Base-by-base conservation (phyloP, 1,139 yeast genomes). In the Debaryomyces robertsiae region DNA sequence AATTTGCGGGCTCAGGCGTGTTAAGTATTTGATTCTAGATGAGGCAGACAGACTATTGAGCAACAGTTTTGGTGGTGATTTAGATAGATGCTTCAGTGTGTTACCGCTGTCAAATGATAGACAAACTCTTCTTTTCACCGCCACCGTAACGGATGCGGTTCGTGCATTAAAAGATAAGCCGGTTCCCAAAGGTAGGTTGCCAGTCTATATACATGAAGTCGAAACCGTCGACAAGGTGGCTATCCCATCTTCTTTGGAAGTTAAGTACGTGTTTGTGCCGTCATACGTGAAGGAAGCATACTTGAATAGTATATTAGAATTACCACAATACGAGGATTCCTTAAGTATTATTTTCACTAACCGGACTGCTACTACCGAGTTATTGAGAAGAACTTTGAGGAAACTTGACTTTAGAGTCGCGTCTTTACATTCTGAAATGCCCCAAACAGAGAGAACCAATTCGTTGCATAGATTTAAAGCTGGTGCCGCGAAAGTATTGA, bases 1-100 rank as follows among this genome's bases (percentile, higher is more conserved):
- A 3, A 71, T 87, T 0, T 72, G 79, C 32, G 97, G 97, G 0
- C 69, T 93, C 43, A 76, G 83, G 50, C 72, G 95, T 52, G 83
- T 86, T 17, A 82, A 82, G 57, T 93, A 74, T 57, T 69, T 93
- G 47, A 98, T 93, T 1, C 71, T 93, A 9, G 99, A 93, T 72
- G 99, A 93, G 68, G 99, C 98, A 1, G 99, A 93, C 72, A 75
- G 97, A 48, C 65, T 93, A 30, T 74, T 93, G 51, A 88, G 93
- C 42, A 81, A 84, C 42, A 85, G 95, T 43, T 90, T 93, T 64
- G 84, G 93, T 2, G 76, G 81, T 35, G 96, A 91, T 61, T 69
- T 93, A 46, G 77, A 78, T 41, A 69, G 80, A 32, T 89, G 97
- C 54, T 77, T 93, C 55, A 67, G 73, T 9, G 77, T 81, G 0